Base-by-base conservation (phyloP, 345 rosid genomes). In the Eucalyptus curtisii region DNA sequence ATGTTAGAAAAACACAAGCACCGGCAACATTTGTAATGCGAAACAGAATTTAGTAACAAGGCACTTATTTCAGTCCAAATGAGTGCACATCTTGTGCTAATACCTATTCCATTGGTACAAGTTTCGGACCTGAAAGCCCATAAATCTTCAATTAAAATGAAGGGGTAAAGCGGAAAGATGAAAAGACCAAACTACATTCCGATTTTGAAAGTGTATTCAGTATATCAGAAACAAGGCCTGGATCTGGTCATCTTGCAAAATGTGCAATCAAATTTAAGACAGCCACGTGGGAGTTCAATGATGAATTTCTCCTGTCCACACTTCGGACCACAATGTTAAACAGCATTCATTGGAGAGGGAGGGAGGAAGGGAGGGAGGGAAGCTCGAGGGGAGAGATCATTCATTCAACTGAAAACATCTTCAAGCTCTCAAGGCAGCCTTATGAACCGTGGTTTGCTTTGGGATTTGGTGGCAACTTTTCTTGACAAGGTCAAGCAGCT, bases 401-500 rank as follows among this genome's bases (percentile, higher is more conserved):
- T 40, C 49, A 40, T 81, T 40, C 24, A 27, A 40, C 7, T 8
- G 4, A 40, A 40, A 42, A 50, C 68, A 7, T 31, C 49, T 91
- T 94, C 94, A 96, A 88, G 92, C 94, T 94, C 94, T 94, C 50
- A 94, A 89, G 87, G 95, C 95, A 86, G 94, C 95, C 95, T 97
- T 95, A 90, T 95, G 96, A 89, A 96, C 96, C 98, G 95, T 94
- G 49, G 98, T 96, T 90, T 96, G 96, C 90, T 96, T 96, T 95
- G 96, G 99, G 88, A 97, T 95, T 90, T 96, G 97, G 90, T 94
- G 97, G 93, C 98, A 96, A 91, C 97, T 96, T 95, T 96, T 96
- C 92, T 95, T 95, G 14, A 98, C 98, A 49, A 96, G 99, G 92
- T 98, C 97, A 68, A 98, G 96, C 90, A 96, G 93, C 93, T 94